Conservation (phyloP, 2,329 filamentous ascomycete genomes). For the Phoma herbarum region DNA sequence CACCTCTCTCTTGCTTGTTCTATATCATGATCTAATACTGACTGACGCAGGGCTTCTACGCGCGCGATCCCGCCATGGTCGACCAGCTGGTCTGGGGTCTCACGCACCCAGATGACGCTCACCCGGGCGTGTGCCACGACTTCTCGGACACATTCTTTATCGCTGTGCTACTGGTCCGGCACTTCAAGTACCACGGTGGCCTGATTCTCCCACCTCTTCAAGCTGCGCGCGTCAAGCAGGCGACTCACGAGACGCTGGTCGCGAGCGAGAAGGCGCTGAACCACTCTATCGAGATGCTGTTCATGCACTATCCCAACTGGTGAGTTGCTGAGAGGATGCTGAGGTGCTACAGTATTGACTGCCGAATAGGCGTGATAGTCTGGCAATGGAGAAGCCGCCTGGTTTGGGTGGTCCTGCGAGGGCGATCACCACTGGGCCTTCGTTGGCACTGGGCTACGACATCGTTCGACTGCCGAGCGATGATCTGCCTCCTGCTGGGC, state of each 20-base stretch:
- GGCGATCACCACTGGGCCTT: not conserved
- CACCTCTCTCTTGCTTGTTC: not conserved
- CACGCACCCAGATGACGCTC: constrained; percentile 2
- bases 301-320: constrained; percentile 13
- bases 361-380: not conserved
- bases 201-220: constrained; percentile 18
- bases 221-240: constrained; percentile 7
- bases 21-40: not conserved
- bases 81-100: constrained; percentile 24
- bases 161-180: constrained; percentile 19
- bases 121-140: constrained; percentile 13
- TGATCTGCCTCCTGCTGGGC: not conserved
- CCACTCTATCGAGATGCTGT: not conserved
- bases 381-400: not conserved
- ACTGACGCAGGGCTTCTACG: constrained; percentile 2
- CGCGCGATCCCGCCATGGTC: not conserved
- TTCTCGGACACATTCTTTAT: constrained; percentile 6
- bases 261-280: not conserved
- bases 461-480: not conserved
- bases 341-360: not conserved
- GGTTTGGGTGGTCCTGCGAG: not conserved
- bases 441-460: not conserved
- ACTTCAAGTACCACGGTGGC: constrained; percentile 25
- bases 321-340: not conserved
- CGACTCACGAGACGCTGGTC: not conserved